A percentile compares a stretch with the other conserved stretches of the same genome.
phyloP scores from a whole-genome alignment of 768 basidiomycete species.

The Hericium erinaceus region DNA sequence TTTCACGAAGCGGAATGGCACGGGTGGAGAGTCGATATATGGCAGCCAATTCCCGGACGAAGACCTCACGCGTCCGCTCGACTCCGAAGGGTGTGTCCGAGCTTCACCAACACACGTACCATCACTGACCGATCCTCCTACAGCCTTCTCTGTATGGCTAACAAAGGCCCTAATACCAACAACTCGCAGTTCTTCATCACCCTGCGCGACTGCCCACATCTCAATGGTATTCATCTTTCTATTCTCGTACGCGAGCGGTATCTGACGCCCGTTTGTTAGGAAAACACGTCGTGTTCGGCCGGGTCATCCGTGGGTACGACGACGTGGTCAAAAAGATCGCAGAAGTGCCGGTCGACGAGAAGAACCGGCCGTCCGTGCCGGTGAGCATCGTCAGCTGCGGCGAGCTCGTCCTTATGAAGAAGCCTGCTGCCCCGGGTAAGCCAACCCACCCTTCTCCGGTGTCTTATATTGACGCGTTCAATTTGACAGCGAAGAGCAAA shows the following conservation, averaged over 20 bases:
- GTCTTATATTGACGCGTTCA: background rate
- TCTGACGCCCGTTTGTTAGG: slow-evolving; percentile 32
- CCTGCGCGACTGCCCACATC: slow-evolving; percentile 61
- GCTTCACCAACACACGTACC: background rate
- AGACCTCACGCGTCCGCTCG: slow-evolving; percentile 52
- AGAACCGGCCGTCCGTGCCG: slow-evolving; percentile 60
- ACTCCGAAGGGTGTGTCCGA: slow-evolving; percentile 45
- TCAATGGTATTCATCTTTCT: slow-evolving; percentile 49
- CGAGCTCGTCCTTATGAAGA: slow-evolving; percentile 66
- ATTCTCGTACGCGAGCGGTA: slow-evolving; percentile 17
- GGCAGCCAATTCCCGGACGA: slow-evolving; percentile 72
- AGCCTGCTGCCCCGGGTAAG: slow-evolving; percentile 15
- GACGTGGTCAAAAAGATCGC: slow-evolving; percentile 51
- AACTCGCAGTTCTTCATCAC: slow-evolving; percentile 86
- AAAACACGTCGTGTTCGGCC: slow-evolving; percentile 47
- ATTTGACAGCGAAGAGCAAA: slow-evolving; percentile 2
- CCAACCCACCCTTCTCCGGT: background rate
- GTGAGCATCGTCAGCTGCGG: slow-evolving; percentile 72
- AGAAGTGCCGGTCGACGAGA: slow-evolving; percentile 60
- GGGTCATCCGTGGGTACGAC: slow-evolving; percentile 49
- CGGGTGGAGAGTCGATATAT: slow-evolving; percentile 78
- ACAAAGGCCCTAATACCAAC: slow-evolving; percentile 77
- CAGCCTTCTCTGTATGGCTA: slow-evolving; percentile 84
- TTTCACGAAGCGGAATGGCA: slow-evolving; percentile 72
- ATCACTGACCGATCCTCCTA: background rate